Evolutionary conservation across 129 eudicot species (phyloP).

Genomic region (Flaveria brownii): DNA sequence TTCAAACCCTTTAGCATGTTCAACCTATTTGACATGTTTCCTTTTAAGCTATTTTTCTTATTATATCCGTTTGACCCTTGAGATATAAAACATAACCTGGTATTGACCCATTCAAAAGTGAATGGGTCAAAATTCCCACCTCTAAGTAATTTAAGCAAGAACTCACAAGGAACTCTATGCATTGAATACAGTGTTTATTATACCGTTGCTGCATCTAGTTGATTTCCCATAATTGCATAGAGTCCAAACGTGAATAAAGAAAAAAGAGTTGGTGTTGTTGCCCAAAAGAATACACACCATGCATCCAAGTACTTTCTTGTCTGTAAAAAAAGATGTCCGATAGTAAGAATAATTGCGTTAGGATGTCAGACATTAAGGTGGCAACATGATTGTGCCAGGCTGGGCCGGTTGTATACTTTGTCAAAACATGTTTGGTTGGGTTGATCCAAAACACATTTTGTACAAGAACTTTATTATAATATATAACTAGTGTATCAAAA

Average conservation of each 20-base stretch:
- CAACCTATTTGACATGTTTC: not conserved
- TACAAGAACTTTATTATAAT: not conserved
- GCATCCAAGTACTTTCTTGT: constrained; percentile 96
- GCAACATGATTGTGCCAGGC: not conserved
- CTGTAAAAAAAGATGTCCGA: constrained; percentile 35
- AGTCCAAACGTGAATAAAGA: constrained; percentile 93
- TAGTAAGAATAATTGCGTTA: constrained; percentile 6
- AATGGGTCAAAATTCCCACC: not conserved
- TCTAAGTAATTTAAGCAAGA: not conserved
- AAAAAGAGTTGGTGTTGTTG: constrained; percentile 94
- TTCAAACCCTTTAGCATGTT: not conserved
- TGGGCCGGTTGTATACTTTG: not conserved
- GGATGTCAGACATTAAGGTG: not conserved
- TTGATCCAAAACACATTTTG: not conserved
- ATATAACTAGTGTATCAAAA: not conserved
- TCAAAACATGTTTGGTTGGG: not conserved
- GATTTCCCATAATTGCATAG: constrained; percentile 72
- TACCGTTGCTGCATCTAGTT: constrained; percentile 99
- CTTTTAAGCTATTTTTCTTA: not conserved
- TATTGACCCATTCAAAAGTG: not conserved
- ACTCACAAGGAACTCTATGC: constrained; percentile 12
- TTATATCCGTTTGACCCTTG: not conserved
- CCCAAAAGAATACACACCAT: constrained; percentile 99
- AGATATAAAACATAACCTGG: not conserved
- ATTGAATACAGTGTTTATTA: constrained; percentile 4